These are phyloP conservation scores for Fragilaria radians DNA, from an alignment of 108 stramenopile genomes.

Conservation along the genomic window DNA sequence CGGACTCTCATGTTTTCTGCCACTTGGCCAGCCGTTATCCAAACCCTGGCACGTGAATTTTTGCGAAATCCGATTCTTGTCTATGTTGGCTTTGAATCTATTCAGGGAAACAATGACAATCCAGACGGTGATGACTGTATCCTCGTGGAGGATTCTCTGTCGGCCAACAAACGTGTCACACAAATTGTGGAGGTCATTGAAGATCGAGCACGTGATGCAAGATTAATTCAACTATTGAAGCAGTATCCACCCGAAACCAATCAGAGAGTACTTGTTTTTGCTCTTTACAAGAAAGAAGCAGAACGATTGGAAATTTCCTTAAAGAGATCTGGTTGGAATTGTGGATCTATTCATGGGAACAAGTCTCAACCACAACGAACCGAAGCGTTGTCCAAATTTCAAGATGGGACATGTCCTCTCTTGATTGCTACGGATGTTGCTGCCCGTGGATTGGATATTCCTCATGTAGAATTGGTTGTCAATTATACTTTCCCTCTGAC, in stretches of 20 bases:
- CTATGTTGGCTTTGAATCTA: constrained; percentile 81
- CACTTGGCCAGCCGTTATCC: constrained; percentile 96
- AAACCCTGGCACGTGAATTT: constrained; percentile 86
- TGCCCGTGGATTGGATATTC: constrained; percentile 96
- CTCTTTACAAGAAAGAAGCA: constrained; percentile 97
- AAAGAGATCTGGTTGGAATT: constrained; percentile 64
- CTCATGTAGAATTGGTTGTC: constrained; percentile 94
- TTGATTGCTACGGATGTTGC: constrained; percentile 98
- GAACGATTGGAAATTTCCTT: constrained; percentile 82
- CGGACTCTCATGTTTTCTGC: constrained; percentile 98
- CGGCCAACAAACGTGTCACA: constrained; percentile 88
- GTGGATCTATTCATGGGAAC: constrained; percentile 95
- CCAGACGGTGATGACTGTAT: constrained; percentile 25
- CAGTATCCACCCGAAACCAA: constrained; percentile 58
- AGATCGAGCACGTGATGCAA: constrained; percentile 77
- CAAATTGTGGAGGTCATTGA: constrained; percentile 95
- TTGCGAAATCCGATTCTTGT: constrained; percentile 79
- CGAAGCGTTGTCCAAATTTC: constrained; percentile 86
- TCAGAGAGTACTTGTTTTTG: constrained; percentile 86
- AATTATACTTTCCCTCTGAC: constrained; percentile 97
- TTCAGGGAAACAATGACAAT: constrained; percentile 72
- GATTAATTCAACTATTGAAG: constrained; percentile 66
- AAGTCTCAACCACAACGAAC: constrained; percentile 90
- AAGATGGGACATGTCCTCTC: constrained; percentile 77
- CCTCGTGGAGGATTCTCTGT: constrained; percentile 87